Evolutionary conservation across 768 basidiomycete genomes (phyloP).

Genomic region (Lactarius tabidus): DNA sequence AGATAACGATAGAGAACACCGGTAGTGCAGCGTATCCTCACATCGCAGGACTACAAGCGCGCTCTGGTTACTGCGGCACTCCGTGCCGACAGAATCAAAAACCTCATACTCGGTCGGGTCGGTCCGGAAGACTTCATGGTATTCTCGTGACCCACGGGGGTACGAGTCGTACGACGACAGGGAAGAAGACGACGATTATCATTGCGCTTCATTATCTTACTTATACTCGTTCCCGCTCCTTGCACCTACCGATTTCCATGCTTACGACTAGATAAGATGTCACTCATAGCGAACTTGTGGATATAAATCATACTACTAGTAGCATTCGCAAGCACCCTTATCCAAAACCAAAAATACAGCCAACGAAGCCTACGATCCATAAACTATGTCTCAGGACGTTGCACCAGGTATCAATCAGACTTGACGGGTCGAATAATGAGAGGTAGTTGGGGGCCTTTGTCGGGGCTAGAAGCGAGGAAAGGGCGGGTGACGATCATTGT

Average conservation of each 20-base stretch:
- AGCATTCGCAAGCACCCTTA: neutral
- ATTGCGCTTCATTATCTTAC: neutral
- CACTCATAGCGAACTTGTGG: neutral
- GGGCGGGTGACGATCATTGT: constrained; percentile 23
- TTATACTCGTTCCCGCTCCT: neutral
- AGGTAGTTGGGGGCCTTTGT: constrained; percentile 21
- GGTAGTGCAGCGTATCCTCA: constrained; percentile 84
- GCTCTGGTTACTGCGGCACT: constrained; percentile 79
- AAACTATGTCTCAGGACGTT: neutral
- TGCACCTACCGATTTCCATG: neutral
- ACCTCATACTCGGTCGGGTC: constrained; percentile 75
- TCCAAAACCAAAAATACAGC: neutral
- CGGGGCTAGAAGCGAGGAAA: constrained; percentile 3
- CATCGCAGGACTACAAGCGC: constrained; percentile 93
- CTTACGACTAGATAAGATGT: neutral
- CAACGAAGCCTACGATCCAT: no score
- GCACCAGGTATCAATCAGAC: constrained; percentile 1
- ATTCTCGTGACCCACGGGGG: constrained; percentile 57
- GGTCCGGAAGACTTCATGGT: constrained; percentile 83
- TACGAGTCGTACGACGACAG: constrained; percentile 37
- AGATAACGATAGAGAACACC: constrained; percentile 80
- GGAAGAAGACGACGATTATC: constrained; percentile 40
- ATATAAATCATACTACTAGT: no score
- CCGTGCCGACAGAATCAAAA: constrained; percentile 84
- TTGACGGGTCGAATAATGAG: constrained; percentile 19